A percentile compares a stretch with the other conserved stretches of the same genome.
These are phyloP conservation scores for Chrysoporthe deuterocubensis DNA, from an alignment of 2,329 filamentous ascomycete genomes.

Conservation along the genomic window DNA sequence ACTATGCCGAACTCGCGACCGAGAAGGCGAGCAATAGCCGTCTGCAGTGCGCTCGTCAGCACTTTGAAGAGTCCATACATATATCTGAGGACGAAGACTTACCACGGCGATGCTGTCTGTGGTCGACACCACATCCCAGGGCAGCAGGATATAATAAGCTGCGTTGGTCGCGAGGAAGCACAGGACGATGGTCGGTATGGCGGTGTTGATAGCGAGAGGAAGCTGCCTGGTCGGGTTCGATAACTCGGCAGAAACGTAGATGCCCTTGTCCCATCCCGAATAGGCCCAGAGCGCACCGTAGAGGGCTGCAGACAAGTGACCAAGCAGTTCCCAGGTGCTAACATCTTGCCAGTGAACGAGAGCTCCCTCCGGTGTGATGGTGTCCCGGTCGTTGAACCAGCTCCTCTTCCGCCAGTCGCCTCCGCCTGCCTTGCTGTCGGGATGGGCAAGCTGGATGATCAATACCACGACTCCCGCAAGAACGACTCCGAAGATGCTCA, in stretches of 20 bases:
- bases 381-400: conserved; percentile 60
- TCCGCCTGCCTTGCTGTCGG: conserved; percentile 45
- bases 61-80: background rate
- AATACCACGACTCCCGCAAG: conserved; percentile 54
- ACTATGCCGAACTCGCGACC: conserved; percentile 57
- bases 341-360: conserved; percentile 53
- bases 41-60: conserved; percentile 41
- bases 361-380: conserved; percentile 52
- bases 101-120: conserved; percentile 68
- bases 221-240: conserved; percentile 56
- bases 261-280: conserved; percentile 68
- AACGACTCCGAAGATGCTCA: conserved; percentile 52
- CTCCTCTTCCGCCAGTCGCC: conserved; percentile 55
- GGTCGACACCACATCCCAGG: conserved; percentile 60
- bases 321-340: conserved; percentile 61
- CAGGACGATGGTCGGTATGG: conserved; percentile 61
- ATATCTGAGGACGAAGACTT: conserved; percentile 35
- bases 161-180: conserved; percentile 65
- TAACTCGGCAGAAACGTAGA: conserved; percentile 60
- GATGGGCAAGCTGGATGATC: conserved; percentile 43
- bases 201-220: conserved; percentile 64
- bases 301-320: conserved; percentile 62
- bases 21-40: conserved; percentile 58
- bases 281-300: conserved; percentile 69
- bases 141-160: conserved; percentile 65